Base-by-base conservation (phyloP, 2,329 filamentous ascomycete genomes). In the Hymenotorrendiella dingleyae region DNA sequence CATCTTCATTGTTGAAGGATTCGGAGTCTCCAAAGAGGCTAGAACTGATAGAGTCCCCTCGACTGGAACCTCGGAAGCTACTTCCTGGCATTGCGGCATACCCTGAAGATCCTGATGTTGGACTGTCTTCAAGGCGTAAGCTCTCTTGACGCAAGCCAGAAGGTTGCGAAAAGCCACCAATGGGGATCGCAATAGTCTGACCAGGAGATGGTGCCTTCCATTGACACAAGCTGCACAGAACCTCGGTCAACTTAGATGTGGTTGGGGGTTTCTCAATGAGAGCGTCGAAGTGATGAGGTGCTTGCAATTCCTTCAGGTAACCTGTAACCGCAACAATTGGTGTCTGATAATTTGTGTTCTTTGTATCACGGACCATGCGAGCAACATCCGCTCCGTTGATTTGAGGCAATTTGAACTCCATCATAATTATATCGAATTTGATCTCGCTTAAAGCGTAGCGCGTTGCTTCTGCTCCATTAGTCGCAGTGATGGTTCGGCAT, bases 401-500 rank as follows among this genome's bases (percentile, higher is more conserved):
- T 59, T 94, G 88, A 8, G 93, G 91, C 34, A 98, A 71, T 62
- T 91, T 94, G 68, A 89, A 96, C 65, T 98, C 93, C 64, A 95
- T 91, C 72, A 98, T 93, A 62, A 98, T 96, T 56, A 96, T 88
- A 65, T 98, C 93, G 60, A 97, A 98, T 60, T 97, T 94, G 61
- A 98, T 91, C 61, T 97, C 91, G 59, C 91, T 91, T 73, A 94
- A 86, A 21, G 93, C 89, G 65, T 93, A 95, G 17, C 91, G 81
- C 56, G 95, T 84, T 9, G 91, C 93, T 60, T 98, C 93, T 0
- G 87, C 83, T 1, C 93, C 93, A 54, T 90, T 95, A 3, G 83
- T 76, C 4, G 93, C 91, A 3, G 87, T 89, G 57, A 98, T 93
- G 7, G 91, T 96, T 30, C 93, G 86, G 58, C 93, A 98, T 26